Evolutionary conservation across 768 basidiomycete genomes (phyloP).

Genomic region (Lentinula raphanica): DNA sequence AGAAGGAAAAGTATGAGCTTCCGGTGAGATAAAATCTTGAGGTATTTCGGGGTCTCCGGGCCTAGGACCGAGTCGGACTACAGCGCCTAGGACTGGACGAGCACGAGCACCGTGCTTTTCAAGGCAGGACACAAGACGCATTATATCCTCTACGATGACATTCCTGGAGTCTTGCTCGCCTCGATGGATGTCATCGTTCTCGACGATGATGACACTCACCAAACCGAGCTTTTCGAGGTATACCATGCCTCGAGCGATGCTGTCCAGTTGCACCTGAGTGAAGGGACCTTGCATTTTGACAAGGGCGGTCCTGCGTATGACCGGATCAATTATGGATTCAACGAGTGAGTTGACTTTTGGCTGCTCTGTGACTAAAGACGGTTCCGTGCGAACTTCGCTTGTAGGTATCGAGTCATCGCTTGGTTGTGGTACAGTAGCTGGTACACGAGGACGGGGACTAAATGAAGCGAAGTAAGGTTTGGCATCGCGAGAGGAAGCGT

Average conservation of each 20-base stretch:
- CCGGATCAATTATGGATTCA: constrained; percentile 78
- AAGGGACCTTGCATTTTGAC: constrained; percentile 98
- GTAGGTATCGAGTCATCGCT: constrained; percentile 30
- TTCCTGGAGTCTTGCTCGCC: constrained; percentile 69
- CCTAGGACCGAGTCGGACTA: constrained; percentile 79
- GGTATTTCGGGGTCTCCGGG: constrained; percentile 37
- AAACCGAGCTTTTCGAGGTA: constrained; percentile 95
- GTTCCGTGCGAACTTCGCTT: constrained; percentile 20
- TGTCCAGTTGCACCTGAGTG: constrained; percentile 86
- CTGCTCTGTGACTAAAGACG: constrained; percentile 10
- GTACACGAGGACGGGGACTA: constrained; percentile 50
- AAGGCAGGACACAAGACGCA: constrained; percentile 76
- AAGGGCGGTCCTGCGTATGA: constrained; percentile 80
- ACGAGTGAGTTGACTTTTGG: constrained; percentile 51
- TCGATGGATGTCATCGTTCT: constrained; percentile 69
- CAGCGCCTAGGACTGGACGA: constrained; percentile 81
- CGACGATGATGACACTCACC: constrained; percentile 92
- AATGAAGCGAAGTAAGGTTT: constrained; percentile 91
- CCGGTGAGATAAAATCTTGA: constrained; percentile 42
- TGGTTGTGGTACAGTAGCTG: constrained; percentile 18
- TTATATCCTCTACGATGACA: constrained; percentile 70
- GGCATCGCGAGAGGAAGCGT: constrained; percentile 88
- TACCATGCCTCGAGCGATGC: constrained; percentile 88
- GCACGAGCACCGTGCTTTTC: constrained; percentile 83
- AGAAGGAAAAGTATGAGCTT: constrained; percentile 73